Conservation (phyloP, 805 yeast genomes). For the Saccharomycopsis synnaedendra region DNA sequence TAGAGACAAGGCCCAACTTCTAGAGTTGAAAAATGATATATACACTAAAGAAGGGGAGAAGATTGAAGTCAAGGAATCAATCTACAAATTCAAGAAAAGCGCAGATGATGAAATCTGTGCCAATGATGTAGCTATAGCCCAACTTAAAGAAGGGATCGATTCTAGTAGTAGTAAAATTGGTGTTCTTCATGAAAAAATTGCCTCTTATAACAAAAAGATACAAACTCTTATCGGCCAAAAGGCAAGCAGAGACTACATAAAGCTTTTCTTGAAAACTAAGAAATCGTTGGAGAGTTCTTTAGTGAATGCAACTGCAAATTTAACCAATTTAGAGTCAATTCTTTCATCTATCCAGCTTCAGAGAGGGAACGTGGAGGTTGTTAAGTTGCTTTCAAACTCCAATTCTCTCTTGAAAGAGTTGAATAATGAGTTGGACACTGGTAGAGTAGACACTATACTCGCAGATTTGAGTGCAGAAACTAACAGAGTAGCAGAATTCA, state of each 20-base stretch:
- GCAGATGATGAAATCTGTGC: not conserved
- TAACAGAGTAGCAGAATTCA: conserved; percentile 9
- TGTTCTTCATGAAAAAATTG: conserved; percentile 1
- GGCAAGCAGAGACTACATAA: conserved; percentile 6
- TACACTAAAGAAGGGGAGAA: not conserved
- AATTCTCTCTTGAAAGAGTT: conserved; percentile 10
- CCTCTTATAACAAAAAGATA: conserved; percentile 4
- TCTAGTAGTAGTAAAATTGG: conserved; percentile 4
- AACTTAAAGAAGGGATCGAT: conserved; percentile 3
- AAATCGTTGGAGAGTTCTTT: conserved; percentile 9
- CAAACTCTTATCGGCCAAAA: conserved; percentile 1
- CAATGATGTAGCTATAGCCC: conserved; percentile 10
- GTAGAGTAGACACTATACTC: conserved; percentile 9
- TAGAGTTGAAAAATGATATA: not conserved
- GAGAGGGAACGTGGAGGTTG: conserved; percentile 8
- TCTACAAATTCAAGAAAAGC: conserved; percentile 3
- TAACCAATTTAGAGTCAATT: conserved; percentile 10
- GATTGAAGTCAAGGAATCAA: conserved; percentile 5
- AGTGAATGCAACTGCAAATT: conserved; percentile 6
- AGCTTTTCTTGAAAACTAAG: conserved; percentile 7
- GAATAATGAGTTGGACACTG: conserved; percentile 10
- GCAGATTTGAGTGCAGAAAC: conserved; percentile 9
- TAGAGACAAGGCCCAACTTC: conserved; percentile 6
- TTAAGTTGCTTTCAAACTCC: conserved; percentile 8
- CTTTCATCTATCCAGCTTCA: conserved; percentile 5